phyloP scores from a whole-genome alignment of 768 basidiomycete genomes.

The Phlebiopsis flavidoalba region DNA sequence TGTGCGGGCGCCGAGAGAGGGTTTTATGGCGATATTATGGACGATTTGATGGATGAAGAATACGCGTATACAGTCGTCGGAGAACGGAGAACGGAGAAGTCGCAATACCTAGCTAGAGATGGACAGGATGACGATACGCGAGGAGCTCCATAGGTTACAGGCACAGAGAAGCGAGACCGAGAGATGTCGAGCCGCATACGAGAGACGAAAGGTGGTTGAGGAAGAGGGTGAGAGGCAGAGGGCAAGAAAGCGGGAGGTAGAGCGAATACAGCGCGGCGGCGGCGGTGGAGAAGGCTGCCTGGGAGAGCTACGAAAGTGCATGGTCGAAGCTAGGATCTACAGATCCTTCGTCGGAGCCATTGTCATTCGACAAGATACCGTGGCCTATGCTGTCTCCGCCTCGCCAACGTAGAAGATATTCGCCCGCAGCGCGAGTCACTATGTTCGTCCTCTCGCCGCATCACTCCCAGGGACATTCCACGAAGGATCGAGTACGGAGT shows the following conservation, averaged over 20 bases:
- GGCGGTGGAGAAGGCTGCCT: conserved; percentile 47
- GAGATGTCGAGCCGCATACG: conserved; percentile 22
- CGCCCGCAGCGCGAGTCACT: conserved; percentile 46
- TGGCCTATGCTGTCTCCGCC: conserved; percentile 59
- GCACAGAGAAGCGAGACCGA: conserved; percentile 18
- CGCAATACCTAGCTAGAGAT: conserved; percentile 11
- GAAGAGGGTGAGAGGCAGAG: conserved; percentile 31
- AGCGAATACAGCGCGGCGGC: conserved; percentile 35
- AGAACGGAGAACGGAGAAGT: conserved; percentile 24
- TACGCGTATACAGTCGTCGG: not conserved
- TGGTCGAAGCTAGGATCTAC: conserved; percentile 47
- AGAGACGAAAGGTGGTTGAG: conserved; percentile 36
- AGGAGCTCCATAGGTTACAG: conserved; percentile 20
- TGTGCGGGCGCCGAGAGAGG: conserved; percentile 25
- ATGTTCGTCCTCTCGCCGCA: conserved; percentile 59
- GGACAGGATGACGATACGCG: conserved; percentile 15
- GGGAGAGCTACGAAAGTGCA: conserved; percentile 58
- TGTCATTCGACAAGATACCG: conserved; percentile 61
- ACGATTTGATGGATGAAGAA: conserved; percentile 47
- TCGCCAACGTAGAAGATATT: conserved; percentile 41
- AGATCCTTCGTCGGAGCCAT: conserved; percentile 28
- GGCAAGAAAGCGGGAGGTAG: conserved; percentile 37
- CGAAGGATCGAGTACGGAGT: conserved; percentile 59
- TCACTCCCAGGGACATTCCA: conserved; percentile 54
- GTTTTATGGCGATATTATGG: conserved; percentile 38